phyloP scores from a whole-genome alignment of 1,284 basidiomycete genomes.

The Heimioporus punctisporus region DNA sequence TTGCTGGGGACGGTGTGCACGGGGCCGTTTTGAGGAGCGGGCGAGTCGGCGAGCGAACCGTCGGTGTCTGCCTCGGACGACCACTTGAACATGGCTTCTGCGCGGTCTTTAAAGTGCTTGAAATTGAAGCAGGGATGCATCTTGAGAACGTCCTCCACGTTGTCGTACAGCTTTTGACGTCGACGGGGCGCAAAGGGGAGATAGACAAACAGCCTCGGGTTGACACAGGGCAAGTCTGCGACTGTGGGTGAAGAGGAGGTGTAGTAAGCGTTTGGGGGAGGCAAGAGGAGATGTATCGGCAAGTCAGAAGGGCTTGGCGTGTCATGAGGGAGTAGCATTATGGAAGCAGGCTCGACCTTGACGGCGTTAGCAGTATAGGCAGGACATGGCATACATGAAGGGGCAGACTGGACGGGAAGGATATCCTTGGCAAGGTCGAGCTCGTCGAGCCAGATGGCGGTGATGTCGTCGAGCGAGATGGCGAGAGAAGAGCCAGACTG shows the following conservation, averaged over 20 bases:
- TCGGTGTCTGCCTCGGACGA: conserved; percentile 27
- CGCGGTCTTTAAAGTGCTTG: conserved; percentile 47
- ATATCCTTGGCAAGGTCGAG: conserved; percentile 39
- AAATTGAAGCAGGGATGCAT: conserved; percentile 55
- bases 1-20: conserved; percentile 12
- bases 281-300: conserved; percentile 29
- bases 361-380: conserved; percentile 29
- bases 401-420: conserved; percentile 18
- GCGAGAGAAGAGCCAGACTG: conserved; percentile 51
- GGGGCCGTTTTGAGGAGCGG: conserved; percentile 8
- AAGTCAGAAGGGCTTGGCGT: conserved; percentile 15
- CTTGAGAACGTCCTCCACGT: conserved; percentile 45
- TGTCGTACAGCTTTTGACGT: conserved; percentile 40
- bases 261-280: conserved; percentile 24
- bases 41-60: conserved; percentile 11
- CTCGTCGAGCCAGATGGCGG: conserved; percentile 59
- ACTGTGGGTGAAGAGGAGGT: conserved; percentile 21
- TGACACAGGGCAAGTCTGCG: conserved; percentile 37
- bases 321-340: conserved; percentile 30
- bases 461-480: conserved; percentile 56
- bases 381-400: conserved; percentile 13
- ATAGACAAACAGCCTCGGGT: conserved; percentile 37
- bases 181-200: conserved; percentile 41
- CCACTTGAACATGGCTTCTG: conserved; percentile 48
- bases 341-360: conserved; percentile 48